Percentiles rank a stretch among this genome's conserved stretches.
These are phyloP conservation scores for Fusarium scirpi DNA, from an alignment of 2,329 filamentous ascomycete genomes.

Conservation along the genomic window DNA sequence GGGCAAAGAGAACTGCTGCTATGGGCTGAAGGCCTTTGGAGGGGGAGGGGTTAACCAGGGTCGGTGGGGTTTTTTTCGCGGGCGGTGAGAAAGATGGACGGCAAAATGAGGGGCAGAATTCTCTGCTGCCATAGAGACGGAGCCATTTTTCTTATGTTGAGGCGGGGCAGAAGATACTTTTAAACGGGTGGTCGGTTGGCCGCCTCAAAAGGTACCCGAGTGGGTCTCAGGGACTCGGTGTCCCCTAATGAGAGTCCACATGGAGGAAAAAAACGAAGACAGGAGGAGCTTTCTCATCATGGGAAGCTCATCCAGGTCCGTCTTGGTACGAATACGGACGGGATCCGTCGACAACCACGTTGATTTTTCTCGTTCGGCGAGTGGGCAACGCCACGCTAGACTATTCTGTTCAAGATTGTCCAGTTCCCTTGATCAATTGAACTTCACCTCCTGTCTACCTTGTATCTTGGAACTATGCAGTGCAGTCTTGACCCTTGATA, in stretches of 20 bases:
- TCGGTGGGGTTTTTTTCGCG: constrained; percentile 34
- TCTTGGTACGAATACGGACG: constrained; percentile 40
- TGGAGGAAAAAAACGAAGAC: constrained; percentile 19
- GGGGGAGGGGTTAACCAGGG: constrained; percentile 37
- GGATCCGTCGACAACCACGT: constrained; percentile 38
- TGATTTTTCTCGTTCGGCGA: constrained; percentile 43
- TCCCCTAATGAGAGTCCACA: constrained; percentile 22
- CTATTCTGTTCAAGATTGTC: background rate
- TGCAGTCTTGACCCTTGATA: constrained; percentile 20
- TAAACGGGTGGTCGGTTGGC: constrained; percentile 23
- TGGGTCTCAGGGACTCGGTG: constrained; percentile 36
- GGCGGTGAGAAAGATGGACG: constrained; percentile 42
- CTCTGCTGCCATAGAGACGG: constrained; percentile 38
- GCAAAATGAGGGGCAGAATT: constrained; percentile 50
- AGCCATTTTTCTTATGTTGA: constrained; percentile 19
- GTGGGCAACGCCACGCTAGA: constrained; percentile 27
- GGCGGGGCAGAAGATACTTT: constrained; percentile 39
- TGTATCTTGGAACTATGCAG: constrained; percentile 1
- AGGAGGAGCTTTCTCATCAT: constrained; percentile 34
- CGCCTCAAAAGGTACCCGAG: constrained; percentile 28
- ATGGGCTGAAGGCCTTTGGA: constrained; percentile 28
- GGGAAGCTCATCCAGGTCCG: constrained; percentile 27
- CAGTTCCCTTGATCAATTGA: constrained; percentile 2
- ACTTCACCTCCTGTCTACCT: background rate
- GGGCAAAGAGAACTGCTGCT: constrained; percentile 32